A percentile compares a stretch with the other conserved stretches of the same genome.
Conservation (phyloP, 257 asterid species). For the Fraxinus excelsior region DNA sequence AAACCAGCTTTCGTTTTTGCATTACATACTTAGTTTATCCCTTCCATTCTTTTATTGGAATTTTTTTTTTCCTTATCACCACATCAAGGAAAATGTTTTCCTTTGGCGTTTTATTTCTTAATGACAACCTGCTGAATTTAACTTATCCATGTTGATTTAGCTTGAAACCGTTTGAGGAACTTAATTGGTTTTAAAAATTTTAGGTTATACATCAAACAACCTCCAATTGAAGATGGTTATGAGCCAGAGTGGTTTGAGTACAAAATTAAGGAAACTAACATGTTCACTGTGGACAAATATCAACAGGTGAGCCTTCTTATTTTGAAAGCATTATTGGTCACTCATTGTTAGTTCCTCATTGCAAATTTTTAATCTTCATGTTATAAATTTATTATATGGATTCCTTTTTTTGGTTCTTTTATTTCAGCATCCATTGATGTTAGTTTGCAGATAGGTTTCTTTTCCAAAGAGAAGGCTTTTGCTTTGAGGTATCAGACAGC, state of each 20-base stretch:
- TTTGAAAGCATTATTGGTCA: conserved; percentile 6
- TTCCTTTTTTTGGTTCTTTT: conserved; percentile 32
- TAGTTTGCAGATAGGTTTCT: conserved; percentile 94
- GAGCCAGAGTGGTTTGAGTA: conserved; percentile 87
- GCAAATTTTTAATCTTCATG: conserved; percentile 20
- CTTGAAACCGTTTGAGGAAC: not conserved
- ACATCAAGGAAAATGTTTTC: not conserved
- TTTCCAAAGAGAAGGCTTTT: conserved; percentile 85
- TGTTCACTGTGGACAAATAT: conserved; percentile 95
- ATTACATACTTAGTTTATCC: too few species aligned
- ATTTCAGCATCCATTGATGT: conserved; percentile 50
- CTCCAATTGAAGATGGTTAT: conserved; percentile 48
- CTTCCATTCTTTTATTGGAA: not conserved
- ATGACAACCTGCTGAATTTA: not conserved
- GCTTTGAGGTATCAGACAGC: conserved; percentile 95
- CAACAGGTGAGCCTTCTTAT: conserved; percentile 76
- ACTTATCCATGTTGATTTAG: not conserved
- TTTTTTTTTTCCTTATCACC: not conserved
- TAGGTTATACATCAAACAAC: conserved; percentile 90
- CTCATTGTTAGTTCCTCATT: conserved; percentile 12
- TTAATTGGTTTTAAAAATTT: conserved; percentile 24
- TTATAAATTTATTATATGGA: not conserved
- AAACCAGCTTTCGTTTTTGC: too few species aligned
- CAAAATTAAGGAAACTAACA: conserved; percentile 92
- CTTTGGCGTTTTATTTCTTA: not conserved